Base-by-base conservation (phyloP, 1,284 basidiomycete species). In the Boletus semigastroideus region DNA sequence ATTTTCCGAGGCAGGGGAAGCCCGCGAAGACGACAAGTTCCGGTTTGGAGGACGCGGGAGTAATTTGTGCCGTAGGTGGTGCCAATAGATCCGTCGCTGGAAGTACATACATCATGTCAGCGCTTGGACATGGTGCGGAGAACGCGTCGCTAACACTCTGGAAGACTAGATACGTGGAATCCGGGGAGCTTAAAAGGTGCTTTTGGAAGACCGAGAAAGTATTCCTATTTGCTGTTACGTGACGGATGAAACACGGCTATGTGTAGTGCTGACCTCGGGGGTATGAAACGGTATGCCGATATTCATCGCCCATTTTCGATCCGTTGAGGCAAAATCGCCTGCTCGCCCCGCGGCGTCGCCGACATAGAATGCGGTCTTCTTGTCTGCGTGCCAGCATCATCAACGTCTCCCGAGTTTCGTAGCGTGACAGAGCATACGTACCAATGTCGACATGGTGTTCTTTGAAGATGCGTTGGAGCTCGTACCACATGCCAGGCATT, bases 21-120 rank as follows among this genome's bases (percentile, higher is more conserved):
- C 95, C 96, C 7, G 94, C 88, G 59, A 98, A 94, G 8, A 98
- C 56, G 2, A 98, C 84, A 2, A 97, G 74, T 64, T 90, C 79
- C 2, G 34, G 57, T 10, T 42, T 46, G 16, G 53, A 27, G 11
- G 46, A 37, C 4, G 44, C 13, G 5, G 58, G 59, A 2, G 58
- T 69, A 52, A 76, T 70, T 9, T 59, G 56, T 1, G 62, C 59
- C 1, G 68, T 60, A 5, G 59, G 44, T 2, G 83, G 83, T 16
- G 87, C 55, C 30, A 92, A 86, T 79, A 0, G 79, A 74, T 39
- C 82, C 77, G 34, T 84, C 79, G 2, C 89, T 87, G n/a, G 42
- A 22, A 20, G n/a, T n/a, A n/a, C n/a, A n/a, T n/a, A n/a, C n/a
- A n/a, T n/a, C n/a, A n/a, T 17, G 30, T 59, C 30, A 52, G 53